Evolutionary conservation across 106 monocot species (phyloP), one percentile per base, ranked within the genome.

Genomic region (Acorus calamus): DNA sequence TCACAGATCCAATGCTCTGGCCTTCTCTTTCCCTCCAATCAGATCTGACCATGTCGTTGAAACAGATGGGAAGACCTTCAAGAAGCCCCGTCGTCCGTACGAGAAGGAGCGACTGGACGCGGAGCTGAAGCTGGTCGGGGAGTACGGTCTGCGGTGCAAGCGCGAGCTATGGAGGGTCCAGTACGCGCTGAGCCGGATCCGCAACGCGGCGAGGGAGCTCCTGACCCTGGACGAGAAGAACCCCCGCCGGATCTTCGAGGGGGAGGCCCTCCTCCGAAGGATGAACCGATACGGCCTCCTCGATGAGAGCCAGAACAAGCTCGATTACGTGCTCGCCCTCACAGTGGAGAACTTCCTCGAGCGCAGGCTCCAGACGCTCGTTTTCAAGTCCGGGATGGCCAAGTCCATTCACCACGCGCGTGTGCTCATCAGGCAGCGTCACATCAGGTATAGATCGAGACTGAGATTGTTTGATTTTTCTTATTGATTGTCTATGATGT

Each of bases 311-410:
- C 93, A 89, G 70, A 79, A 84, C 77, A 93, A 93, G 71, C 86
- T 93, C 4, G 93, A 93, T 79, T 93, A 89, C 44, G 89, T 89
- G 49, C 77, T 93, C 5, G 86, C 93, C 3, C 65, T 93, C 7
- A 89, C 93, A 6, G 89, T 89, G 2, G 93, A 93, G 77, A 89
- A 89, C 70, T 93, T 93, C 62, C 83, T 93, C 0, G 89, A 89
- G 75, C 68, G 93, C 47, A 59, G 86, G 12, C 93, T 93, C 8
- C 93, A 93, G 74, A 93, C 89, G 2, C 83, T 83, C 9, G 89
- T 93, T 12, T 93, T 93, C 71, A 93, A 89, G 72, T 70, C 86
- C 49, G 86, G 79, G 2, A 81, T 86, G 86, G 86, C 86, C 51
- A 82, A 82, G 54, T 82, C 81, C 4, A 86, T 86, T 49, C 86